A percentile compares a stretch with the other conserved stretches of the same genome.
phyloP scores from a whole-genome alignment of 2,329 filamentous ascomycete species.

The Cordyceps javanica region DNA sequence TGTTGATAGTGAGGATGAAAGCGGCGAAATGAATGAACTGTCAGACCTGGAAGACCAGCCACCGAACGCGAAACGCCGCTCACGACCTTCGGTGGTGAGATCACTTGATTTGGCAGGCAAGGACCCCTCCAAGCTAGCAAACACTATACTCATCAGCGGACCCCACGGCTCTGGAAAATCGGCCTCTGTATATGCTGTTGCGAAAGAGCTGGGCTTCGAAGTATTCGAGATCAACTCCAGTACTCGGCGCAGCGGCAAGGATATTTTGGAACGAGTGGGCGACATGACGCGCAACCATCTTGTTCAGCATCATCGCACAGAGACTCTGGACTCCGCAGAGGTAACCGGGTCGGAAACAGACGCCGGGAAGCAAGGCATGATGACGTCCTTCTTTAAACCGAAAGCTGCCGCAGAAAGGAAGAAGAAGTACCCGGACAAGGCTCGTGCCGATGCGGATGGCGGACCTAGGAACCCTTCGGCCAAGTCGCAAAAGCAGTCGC shows the following conservation, averaged over 20 bases:
- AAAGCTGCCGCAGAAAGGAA: slow-evolving; percentile 30
- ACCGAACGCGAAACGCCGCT: slow-evolving; percentile 15
- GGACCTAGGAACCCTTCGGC: slow-evolving; percentile 25
- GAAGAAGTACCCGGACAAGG: slow-evolving; percentile 17
- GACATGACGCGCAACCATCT: slow-evolving; percentile 97
- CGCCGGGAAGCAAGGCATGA: slow-evolving; percentile 67
- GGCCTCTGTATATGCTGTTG: slow-evolving; percentile 83
- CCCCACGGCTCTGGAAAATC: slow-evolving; percentile 90
- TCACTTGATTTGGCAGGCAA: slow-evolving; percentile 30
- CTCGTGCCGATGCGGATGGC: slow-evolving; percentile 20
- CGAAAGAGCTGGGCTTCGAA: slow-evolving; percentile 87
- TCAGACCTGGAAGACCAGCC: slow-evolving; percentile 40
- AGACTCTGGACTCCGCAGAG: slow-evolving; percentile 26
- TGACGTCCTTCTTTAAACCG: slow-evolving; percentile 74
- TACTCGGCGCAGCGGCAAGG: slow-evolving; percentile 77
- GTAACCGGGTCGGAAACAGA: slow-evolving; percentile 46
- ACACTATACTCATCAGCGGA: slow-evolving; percentile 82
- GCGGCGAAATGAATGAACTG: slow-evolving; percentile 61
- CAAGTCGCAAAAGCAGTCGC: slow-evolving; percentile 76
- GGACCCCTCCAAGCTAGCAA: slow-evolving; percentile 49
- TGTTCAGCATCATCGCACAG: slow-evolving; percentile 49
- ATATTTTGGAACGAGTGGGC: slow-evolving; percentile 85
- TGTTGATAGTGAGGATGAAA: slow-evolving; percentile 71
- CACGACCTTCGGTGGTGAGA: slow-evolving; percentile 50
- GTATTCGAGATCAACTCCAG: slow-evolving; percentile 91